Percentiles rank a stretch among this genome's conserved stretches.
Conservation (phyloP, 169 alveolate species). For the Neospora caninum region DNA sequence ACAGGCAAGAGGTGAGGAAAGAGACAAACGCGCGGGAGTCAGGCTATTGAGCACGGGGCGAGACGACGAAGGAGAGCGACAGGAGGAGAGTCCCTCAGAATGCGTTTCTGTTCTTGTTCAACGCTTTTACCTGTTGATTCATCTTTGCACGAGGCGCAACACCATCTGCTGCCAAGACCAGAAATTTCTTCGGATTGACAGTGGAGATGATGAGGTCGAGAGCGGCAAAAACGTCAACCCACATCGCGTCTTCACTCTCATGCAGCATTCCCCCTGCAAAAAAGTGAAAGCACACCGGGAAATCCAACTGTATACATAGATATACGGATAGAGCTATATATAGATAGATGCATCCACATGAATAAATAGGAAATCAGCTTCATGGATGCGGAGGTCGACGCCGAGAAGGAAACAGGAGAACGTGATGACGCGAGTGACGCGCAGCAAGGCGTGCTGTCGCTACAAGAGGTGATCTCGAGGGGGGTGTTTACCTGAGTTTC, state of each 20-base stretch:
- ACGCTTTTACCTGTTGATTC: slow-evolving; percentile 91
- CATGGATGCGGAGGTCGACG: background rate
- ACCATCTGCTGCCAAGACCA: slow-evolving; percentile 90
- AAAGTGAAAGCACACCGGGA: background rate
- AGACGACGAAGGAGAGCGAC: too few species aligned
- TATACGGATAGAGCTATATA: background rate
- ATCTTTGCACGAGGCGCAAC: slow-evolving; percentile 99
- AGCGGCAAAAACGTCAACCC: slow-evolving; percentile 52
- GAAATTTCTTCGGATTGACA: slow-evolving; percentile 93
- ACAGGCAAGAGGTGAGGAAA: too few species aligned
- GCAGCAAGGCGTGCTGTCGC: background rate
- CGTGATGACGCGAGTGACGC: background rate
- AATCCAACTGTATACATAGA: background rate
- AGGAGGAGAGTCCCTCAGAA: too few species aligned
- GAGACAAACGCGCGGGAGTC: too few species aligned
- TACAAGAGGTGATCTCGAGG: background rate
- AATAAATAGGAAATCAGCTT: background rate
- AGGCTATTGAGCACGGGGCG: too few species aligned
- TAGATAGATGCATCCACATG: background rate
- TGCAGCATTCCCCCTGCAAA: slow-evolving; percentile 51
- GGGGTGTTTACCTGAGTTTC: slow-evolving; percentile 55
- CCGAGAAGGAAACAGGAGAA: background rate
- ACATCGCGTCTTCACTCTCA: slow-evolving; percentile 59
- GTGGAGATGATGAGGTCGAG: slow-evolving; percentile 85
- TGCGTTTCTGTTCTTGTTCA: too few species aligned